Percentiles rank a stretch among this genome's conserved stretches.
Conservation (phyloP, 768 basidiomycete species). For the Termitomyces sp. region DNA sequence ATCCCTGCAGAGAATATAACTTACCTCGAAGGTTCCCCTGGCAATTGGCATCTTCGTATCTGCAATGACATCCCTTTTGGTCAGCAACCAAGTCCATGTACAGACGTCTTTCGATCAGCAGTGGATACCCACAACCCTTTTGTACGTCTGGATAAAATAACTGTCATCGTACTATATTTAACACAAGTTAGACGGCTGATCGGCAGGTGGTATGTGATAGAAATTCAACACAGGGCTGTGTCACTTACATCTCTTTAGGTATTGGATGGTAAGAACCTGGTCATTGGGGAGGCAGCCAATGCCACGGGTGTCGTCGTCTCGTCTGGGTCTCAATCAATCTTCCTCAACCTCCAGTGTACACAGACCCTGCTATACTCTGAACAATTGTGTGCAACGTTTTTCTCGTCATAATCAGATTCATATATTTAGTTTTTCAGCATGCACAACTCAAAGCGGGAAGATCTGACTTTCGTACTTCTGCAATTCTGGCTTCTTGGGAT, state of each 20-base stretch:
- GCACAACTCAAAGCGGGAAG: slow-evolving; percentile 38
- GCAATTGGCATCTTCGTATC: slow-evolving; percentile 28
- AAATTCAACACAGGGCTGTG: background rate
- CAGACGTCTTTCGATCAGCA: slow-evolving; percentile 26
- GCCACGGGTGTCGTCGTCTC: slow-evolving; percentile 23
- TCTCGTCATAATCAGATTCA: background rate
- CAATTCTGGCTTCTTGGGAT: slow-evolving; percentile 53
- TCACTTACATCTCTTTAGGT: background rate
- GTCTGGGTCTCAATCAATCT: slow-evolving; percentile 11
- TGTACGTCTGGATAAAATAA: background rate
- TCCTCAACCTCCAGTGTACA: slow-evolving; percentile 35
- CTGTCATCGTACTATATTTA: background rate
- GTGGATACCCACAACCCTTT: slow-evolving; percentile 5
- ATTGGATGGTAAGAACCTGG: background rate
- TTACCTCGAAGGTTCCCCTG: slow-evolving; percentile 24
- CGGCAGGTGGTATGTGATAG: background rate
- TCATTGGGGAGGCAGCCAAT: background rate
- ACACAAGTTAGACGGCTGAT: background rate
- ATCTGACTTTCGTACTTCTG: slow-evolving; percentile 37
- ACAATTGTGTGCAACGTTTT: slow-evolving; percentile 32
- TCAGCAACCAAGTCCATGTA: slow-evolving; percentile 26
- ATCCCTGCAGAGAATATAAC: slow-evolving; percentile 33
- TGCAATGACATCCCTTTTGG: slow-evolving; percentile 41
- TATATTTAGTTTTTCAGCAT: slow-evolving; percentile 24
- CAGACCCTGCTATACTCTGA: slow-evolving; percentile 37